Percentiles rank a stretch among this genome's conserved stretches.
Conservation (phyloP, 257 asterid species). For the Solanum ahanhuiri region DNA sequence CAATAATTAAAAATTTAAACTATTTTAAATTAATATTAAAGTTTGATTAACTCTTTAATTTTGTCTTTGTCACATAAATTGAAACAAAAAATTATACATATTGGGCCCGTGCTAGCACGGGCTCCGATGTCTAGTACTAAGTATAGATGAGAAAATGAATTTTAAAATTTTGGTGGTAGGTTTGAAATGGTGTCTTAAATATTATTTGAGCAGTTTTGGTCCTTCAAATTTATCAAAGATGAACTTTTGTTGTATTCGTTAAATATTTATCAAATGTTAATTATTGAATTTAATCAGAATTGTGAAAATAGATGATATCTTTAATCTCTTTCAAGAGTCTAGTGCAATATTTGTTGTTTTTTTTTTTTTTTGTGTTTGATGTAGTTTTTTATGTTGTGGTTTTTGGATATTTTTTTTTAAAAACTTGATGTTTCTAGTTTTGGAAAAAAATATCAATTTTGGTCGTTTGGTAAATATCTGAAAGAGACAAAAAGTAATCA, state of each 20-base stretch:
- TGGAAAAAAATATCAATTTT: too few relatives aligned
- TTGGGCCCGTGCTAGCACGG: too few relatives aligned
- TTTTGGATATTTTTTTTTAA: rapidly evolving
- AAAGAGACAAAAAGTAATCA: background rate
- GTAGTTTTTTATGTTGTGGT: background rate
- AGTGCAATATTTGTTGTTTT: too few relatives aligned
- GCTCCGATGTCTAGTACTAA: too few relatives aligned
- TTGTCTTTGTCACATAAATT: too few relatives aligned
- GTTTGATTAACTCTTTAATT: too few relatives aligned
- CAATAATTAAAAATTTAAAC: too few relatives aligned
- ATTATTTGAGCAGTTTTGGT: background rate
- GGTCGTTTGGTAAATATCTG: background rate
- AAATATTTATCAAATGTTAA: background rate
- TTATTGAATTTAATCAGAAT: background rate
- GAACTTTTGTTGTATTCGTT: background rate
- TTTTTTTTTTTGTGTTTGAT: background rate
- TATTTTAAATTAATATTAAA: too few relatives aligned
- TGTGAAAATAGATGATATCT: background rate
- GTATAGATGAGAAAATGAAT: background rate
- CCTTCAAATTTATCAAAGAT: background rate
- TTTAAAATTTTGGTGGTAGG: background rate
- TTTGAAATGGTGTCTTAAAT: background rate
- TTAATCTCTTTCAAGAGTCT: too few relatives aligned
- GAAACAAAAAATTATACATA: too few relatives aligned
- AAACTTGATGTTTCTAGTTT: too few relatives aligned